These are phyloP conservation scores for Alternaria burnsii DNA, from an alignment of 2,329 filamentous ascomycete species.

Conservation along the genomic window DNA sequence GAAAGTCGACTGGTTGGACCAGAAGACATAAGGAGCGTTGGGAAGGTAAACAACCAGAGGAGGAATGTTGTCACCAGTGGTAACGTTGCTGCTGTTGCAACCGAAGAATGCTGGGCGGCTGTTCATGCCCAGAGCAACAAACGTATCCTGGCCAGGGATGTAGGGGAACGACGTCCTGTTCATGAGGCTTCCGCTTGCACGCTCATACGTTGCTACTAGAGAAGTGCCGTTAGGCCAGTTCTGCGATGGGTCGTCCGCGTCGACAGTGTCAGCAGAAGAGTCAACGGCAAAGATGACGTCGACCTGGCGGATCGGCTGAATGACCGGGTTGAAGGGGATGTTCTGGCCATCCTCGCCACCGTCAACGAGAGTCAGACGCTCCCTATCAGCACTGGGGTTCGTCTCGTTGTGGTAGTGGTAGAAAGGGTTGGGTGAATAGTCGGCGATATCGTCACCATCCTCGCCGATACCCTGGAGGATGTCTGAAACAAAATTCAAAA, in stretches of 20 bases:
- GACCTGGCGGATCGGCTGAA: conserved; percentile 74
- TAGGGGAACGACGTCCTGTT: conserved; percentile 77
- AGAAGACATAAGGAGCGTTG: conserved; percentile 79
- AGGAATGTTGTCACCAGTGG: conserved; percentile 55
- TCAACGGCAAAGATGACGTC: conserved; percentile 86
- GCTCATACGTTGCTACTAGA: conserved; percentile 76
- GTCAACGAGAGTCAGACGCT: conserved; percentile 75
- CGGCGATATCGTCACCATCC: conserved; percentile 75
- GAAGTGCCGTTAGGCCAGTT: conserved; percentile 82
- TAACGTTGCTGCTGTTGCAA: conserved; percentile 72
- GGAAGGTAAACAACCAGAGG: conserved; percentile 89
- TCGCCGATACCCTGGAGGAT: conserved; percentile 66
- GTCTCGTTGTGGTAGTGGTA: conserved; percentile 67
- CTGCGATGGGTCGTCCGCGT: conserved; percentile 38
- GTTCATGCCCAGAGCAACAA: conserved; percentile 80
- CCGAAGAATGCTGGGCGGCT: conserved; percentile 81
- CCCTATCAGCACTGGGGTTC: conserved; percentile 64
- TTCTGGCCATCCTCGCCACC: conserved; percentile 82
- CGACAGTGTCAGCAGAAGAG: conserved; percentile 74
- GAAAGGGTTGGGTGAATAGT: conserved; percentile 80
- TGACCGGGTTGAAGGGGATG: conserved; percentile 78
- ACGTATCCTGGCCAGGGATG: conserved; percentile 78
- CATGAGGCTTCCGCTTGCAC: conserved; percentile 65
- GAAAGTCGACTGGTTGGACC: conserved; percentile 83
- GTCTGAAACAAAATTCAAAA: conserved; percentile 61